Conservation (phyloP, 2,329 filamentous ascomycete species). For the Exophiala alcalophila region DNA sequence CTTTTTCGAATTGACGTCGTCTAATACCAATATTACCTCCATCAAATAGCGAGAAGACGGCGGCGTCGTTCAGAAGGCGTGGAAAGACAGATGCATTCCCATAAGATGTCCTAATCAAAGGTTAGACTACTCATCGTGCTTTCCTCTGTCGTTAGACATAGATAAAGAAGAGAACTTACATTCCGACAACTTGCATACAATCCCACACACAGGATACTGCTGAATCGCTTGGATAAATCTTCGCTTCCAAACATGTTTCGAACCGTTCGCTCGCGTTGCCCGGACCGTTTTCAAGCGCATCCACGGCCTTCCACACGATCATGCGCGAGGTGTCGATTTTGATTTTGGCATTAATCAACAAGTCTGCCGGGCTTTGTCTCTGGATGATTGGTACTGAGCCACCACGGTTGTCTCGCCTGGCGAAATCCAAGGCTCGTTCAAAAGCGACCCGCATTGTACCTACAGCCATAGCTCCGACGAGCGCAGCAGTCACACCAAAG, state of each 20-base stretch:
- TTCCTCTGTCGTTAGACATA: neutral
- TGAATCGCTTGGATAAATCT: constrained; percentile 51
- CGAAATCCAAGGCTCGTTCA: constrained; percentile 51
- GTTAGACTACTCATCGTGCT: neutral
- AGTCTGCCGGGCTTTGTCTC: constrained; percentile 51
- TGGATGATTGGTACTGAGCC: constrained; percentile 47
- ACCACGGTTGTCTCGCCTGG: constrained; percentile 45
- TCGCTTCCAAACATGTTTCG: constrained; percentile 50
- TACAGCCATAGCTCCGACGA: constrained; percentile 55
- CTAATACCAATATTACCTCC: constrained; percentile 54
- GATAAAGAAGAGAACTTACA: constrained; percentile 37
- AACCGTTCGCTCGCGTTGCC: constrained; percentile 42
- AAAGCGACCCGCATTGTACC: constrained; percentile 54
- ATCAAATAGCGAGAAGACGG: constrained; percentile 51
- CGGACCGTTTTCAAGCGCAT: constrained; percentile 43
- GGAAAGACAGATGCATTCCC: constrained; percentile 43
- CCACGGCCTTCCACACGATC: constrained; percentile 53
- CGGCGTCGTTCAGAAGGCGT: constrained; percentile 44
- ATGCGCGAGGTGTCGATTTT: constrained; percentile 48
- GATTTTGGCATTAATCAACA: constrained; percentile 53
- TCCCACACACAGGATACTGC: constrained; percentile 49
- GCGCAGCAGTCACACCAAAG: constrained; percentile 46
- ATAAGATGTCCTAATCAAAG: constrained; percentile 39
- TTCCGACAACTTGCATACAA: constrained; percentile 52
- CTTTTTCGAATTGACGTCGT: constrained; percentile 38